Conservation (phyloP, 2,329 filamentous ascomycete species). For the Scedosporium boydii region DNA sequence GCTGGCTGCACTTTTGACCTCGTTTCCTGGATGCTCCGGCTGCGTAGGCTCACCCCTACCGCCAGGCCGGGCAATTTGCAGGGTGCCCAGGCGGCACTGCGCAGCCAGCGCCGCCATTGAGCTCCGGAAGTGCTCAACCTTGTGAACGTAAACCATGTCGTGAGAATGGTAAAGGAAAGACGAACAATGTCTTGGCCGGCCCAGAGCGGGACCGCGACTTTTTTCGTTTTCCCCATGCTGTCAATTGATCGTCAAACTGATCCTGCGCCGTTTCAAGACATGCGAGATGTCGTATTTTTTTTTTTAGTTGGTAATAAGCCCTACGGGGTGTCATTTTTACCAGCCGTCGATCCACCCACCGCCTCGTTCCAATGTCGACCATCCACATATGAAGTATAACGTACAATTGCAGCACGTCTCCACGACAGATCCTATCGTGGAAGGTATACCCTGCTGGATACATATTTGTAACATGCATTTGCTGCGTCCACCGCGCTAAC, state of each 20-base stretch:
- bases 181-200: no score
- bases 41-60: no score
- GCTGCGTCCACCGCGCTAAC: not conserved
- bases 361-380: not conserved
- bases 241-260: not conserved
- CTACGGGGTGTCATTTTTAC: constrained; percentile 1
- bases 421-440: not conserved
- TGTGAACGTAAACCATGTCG: no score
- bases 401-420: not conserved
- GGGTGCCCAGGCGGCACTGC: no score
- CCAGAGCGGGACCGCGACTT: no score
- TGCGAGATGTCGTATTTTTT: not conserved
- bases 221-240: not conserved
- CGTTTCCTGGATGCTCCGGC: no score
- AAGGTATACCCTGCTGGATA: not conserved
- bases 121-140: no score
- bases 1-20: no score
- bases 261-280: not conserved
- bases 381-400: no score
- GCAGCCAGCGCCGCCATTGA: no score
- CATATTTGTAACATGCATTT: not conserved
- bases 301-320: not conserved
- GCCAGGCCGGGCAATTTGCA: no score
- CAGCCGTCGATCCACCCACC: not conserved
- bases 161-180: no score